A percentile compares a stretch with the other conserved stretches of the same genome.
These are phyloP conservation scores for Globisporangium splendens DNA, from an alignment of 352 stramenopile genomes.

Conservation along the genomic window DNA sequence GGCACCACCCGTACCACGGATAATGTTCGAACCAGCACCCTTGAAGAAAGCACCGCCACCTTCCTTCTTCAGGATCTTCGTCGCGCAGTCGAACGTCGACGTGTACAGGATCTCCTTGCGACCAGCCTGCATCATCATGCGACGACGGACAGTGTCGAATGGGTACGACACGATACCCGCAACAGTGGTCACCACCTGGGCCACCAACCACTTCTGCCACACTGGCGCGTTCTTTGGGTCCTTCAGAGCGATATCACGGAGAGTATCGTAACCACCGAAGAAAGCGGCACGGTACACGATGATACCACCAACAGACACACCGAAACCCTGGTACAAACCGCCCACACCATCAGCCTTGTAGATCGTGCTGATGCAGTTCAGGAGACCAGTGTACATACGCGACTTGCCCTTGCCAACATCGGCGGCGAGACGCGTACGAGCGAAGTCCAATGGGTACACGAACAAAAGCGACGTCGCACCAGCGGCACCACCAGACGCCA, in stretches of 20 bases:
- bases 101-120: slow-evolving; percentile 97
- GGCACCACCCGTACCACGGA: slow-evolving; percentile 97
- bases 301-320: slow-evolving; percentile 97
- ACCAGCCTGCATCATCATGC: slow-evolving; percentile 98
- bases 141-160: slow-evolving; percentile 94
- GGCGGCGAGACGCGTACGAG: slow-evolving; percentile 97
- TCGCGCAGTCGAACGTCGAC: slow-evolving; percentile 95
- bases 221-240: slow-evolving; percentile 86
- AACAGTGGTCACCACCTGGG: slow-evolving; percentile 88
- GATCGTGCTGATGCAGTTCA: slow-evolving; percentile 97
- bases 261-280: slow-evolving; percentile 98
- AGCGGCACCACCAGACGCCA: slow-evolving; percentile 96
- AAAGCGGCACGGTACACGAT: slow-evolving; percentile 98
- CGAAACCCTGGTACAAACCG: slow-evolving; percentile 98
- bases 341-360: slow-evolving; percentile 88
- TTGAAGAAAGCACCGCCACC: slow-evolving; percentile 97
- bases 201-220: slow-evolving; percentile 90
- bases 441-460: slow-evolving; percentile 98
- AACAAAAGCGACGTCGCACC: slow-evolving; percentile 96
- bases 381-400: slow-evolving; percentile 96
- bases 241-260: slow-evolving; percentile 85
- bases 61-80: slow-evolving; percentile 97
- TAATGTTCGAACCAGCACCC: slow-evolving; percentile 97
- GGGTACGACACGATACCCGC: slow-evolving; percentile 95
- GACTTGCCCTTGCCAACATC: slow-evolving; percentile 97